Evolutionary conservation across 2,329 filamentous ascomycete genomes (phyloP), one percentile per base, ranked within the genome.

Genomic region (Ilyonectria robusta): DNA sequence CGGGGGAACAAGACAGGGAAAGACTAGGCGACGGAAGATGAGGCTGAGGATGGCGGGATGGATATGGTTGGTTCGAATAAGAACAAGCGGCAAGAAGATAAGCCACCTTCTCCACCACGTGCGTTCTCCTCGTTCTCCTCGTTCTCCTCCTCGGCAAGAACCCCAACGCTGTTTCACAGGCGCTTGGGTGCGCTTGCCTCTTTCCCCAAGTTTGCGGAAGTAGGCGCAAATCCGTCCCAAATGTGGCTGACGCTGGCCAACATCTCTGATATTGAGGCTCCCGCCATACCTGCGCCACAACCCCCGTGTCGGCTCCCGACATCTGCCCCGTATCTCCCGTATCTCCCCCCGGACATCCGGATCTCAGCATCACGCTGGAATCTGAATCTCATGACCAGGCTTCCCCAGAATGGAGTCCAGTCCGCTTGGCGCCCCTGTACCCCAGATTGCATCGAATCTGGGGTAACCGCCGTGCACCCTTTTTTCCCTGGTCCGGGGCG

Each of bases 371-470:
- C 48, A 47, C 9, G 2, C 10, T 33, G 26, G 26, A 65, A 55
- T 65, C 62, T 60, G 50, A 29, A 44, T 61, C 62, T 60, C 37
- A 53, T 33, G 50, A 50, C 57, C 44, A 56, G 51, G 57, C 57
- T 65, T 65, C 62, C 62, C 62, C 62, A 61, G 62, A 65, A 48
- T 29, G 40, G n/a, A 42, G 15, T 42, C 40, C 40, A 42, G 31
- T 33, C 35, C 40, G 57, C 50, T 60, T 56, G 50, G 10, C 50
- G 56, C 56, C 62, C 62, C 62, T 65, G 62, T 61, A 65, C 62
- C 62, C 62, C 62, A 61, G 62, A 65, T 65, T 40, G 50, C 26
- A 13, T 48, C n/a, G 23, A 35, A 56, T 65, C 57, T 57, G 62
- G 62, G 62, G 62, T 56, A 62, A 46, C 29, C 23, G 35, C 33